phyloP scores from a whole-genome alignment of 257 asterid species.

The Haberlea rhodopensis region DNA sequence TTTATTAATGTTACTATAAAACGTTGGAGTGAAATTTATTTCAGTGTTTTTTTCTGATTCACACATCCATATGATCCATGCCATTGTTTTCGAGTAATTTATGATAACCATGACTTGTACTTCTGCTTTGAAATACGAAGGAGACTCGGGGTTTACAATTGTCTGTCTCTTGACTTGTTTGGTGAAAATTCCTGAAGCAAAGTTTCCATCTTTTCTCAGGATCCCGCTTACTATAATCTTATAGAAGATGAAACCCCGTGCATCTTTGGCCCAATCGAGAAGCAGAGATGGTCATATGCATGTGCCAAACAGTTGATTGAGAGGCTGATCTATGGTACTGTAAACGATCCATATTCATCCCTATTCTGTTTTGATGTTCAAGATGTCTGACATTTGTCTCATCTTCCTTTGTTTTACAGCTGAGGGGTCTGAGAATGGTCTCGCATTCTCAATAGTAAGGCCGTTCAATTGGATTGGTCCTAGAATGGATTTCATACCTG shows the following conservation, averaged over 20 bases:
- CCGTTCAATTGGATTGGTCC: slow-evolving; percentile 99
- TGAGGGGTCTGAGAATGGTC: slow-evolving; percentile 99
- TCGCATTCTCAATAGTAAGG: slow-evolving; percentile 87
- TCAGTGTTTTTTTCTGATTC: too few species aligned
- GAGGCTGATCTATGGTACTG: slow-evolving; percentile 87
- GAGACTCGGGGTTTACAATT: slow-evolving; percentile 14
- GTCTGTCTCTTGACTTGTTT: too few species aligned
- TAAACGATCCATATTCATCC: slow-evolving; percentile 20
- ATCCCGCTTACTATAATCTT: slow-evolving; percentile 77
- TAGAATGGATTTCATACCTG: slow-evolving; percentile 96
- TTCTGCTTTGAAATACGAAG: neutral
- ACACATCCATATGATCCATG: too few species aligned
- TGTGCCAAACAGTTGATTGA: slow-evolving; percentile 94
- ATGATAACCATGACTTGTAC: neutral
- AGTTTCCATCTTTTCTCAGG: slow-evolving; percentile 48
- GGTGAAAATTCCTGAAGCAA: too few species aligned
- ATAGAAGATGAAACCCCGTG: slow-evolving; percentile 90
- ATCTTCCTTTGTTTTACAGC: slow-evolving; percentile 46
- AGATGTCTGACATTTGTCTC: slow-evolving; percentile 1
- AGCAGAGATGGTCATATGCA: slow-evolving; percentile 99
- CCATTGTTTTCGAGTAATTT: neutral
- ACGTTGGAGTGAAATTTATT: too few species aligned
- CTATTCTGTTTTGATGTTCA: slow-evolving; percentile 3
- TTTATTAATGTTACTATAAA: too few species aligned
- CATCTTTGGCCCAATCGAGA: slow-evolving; percentile 91